Evolutionary conservation across 2,329 filamentous ascomycete species (phyloP).

Genomic region (Thyridium curvatum): DNA sequence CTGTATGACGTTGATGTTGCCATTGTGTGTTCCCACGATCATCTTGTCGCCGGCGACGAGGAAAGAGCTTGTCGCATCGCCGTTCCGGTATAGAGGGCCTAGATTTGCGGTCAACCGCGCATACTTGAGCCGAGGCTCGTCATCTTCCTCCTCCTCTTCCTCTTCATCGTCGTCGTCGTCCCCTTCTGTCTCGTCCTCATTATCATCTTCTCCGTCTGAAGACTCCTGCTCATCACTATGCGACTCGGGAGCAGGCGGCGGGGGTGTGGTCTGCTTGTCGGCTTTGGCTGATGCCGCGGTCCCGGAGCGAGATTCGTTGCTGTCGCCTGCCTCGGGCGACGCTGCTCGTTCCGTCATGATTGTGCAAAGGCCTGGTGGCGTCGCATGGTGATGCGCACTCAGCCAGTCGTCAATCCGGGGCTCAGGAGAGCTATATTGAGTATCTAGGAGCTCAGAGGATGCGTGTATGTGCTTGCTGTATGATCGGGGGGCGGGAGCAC

Average conservation of each 20-base stretch:
- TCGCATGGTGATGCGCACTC: no score
- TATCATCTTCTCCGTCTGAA: constrained; percentile 27
- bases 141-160: constrained; percentile 78
- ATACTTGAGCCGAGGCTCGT: constrained; percentile 93
- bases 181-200: constrained; percentile 36
- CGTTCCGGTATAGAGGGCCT: constrained; percentile 80
- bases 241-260: constrained; percentile 5
- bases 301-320: neutral
- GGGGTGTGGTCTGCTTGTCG: neutral
- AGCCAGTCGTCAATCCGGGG: no score
- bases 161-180: constrained; percentile 59
- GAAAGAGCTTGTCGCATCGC: constrained; percentile 89
- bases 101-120: constrained; percentile 77
- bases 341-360: neutral
- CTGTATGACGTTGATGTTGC: constrained; percentile 86
- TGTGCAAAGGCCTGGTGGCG: no score
- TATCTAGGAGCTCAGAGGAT: no score
- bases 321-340: constrained; percentile 5
- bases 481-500: no score
- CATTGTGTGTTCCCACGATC: constrained; percentile 94
- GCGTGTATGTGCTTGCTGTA: no score
- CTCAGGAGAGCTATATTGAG: no score
- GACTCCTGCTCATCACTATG: no score
- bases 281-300: neutral
- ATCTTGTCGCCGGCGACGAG: constrained; percentile 93